A percentile compares a stretch with the other conserved stretches of the same genome.
Evolutionary conservation across 2,329 filamentous ascomycete species (phyloP).

Genomic region (Fusarium brachygibbosum): DNA sequence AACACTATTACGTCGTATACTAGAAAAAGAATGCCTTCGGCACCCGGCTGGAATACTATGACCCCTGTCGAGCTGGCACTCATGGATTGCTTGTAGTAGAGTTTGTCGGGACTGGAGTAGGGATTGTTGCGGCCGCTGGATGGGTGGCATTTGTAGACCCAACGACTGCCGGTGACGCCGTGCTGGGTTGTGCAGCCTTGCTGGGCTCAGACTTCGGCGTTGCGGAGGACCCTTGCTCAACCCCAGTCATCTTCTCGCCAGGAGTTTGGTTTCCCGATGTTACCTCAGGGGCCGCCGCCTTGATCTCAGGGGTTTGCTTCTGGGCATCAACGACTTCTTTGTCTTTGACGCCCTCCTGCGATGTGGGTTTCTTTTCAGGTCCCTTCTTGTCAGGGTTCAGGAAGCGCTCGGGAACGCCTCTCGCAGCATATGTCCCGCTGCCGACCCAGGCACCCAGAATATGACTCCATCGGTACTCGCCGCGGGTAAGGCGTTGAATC

Average conservation of each 20-base stretch:
- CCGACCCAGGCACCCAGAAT: constrained; percentile 89
- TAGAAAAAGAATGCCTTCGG: neutral
- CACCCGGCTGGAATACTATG: neutral
- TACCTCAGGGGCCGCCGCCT: constrained; percentile 21
- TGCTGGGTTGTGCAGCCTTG: constrained; percentile 18
- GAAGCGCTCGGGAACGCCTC: constrained; percentile 86
- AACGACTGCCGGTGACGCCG: constrained; percentile 9
- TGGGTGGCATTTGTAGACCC: constrained; percentile 13
- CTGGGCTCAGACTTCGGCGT: constrained; percentile 14
- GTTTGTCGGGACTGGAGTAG: constrained; percentile 6
- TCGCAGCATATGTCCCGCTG: constrained; percentile 71
- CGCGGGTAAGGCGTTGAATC: constrained; percentile 78
- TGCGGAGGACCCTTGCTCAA: constrained; percentile 10
- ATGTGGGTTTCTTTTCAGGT: constrained; percentile 37
- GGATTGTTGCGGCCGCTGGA: constrained; percentile 12
- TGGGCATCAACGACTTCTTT: constrained; percentile 34
- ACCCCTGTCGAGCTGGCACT: neutral
- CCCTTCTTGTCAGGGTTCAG: constrained; percentile 56
- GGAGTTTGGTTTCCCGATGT: constrained; percentile 3
- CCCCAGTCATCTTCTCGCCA: constrained; percentile 8
- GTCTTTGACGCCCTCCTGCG: constrained; percentile 29
- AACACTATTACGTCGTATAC: neutral
- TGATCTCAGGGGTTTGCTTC: constrained; percentile 21
- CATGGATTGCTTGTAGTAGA: neutral
- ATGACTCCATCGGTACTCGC: constrained; percentile 85